Base-by-base conservation (phyloP, 2,329 filamentous ascomycete genomes). In the Aspergillus flavus region DNA sequence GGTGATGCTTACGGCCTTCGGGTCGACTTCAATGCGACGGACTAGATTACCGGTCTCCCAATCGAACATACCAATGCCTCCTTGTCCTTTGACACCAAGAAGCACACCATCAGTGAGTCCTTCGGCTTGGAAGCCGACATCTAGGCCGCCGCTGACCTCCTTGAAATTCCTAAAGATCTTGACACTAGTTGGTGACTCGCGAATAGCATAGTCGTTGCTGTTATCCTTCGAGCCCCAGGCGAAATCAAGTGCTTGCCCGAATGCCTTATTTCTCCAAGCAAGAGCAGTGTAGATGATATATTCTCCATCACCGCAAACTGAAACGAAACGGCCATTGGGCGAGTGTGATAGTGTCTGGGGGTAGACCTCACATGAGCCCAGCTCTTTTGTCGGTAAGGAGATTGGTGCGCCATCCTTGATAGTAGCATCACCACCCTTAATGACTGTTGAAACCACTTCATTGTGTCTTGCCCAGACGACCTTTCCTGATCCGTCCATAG, bases 211-310 rank as follows among this genome's bases (percentile, higher is more conserved):
- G 78, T 99, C 95, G 78, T 97, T 98, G 82, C 93, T 96, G 80
- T 97, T 97, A 63, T 97, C 94, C 80, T 97, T 97, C 52, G 92
- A 92, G 0, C 91, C 94, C 95, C 95, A 99, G 12, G 92, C 94
- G 77, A 99, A 99, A 80, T 99, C 95, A 58, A 98, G 82, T 7
- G 94, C 95, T 46, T 92, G 94, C 26, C 95, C 95, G 73, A 99
- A 99, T 4, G 93, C 93, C 83, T 98, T 97, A 81, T 99, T 98
- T 76, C 95, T 89, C 87, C 96, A 96, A 3, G 94, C 94, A 63
- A 98, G 86, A 61, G 95, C 94, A 32, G 95, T 98, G 82, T 98
- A 98, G 73, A 98, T 97, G 77, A 98, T 98, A 81, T 97, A 99
- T 80, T 99, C 95, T 66, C 95, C 95, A 76, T 99, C 95, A 69